Conservation (phyloP, 2,329 filamentous ascomycete genomes). For the Aureobasidium vineae region DNA sequence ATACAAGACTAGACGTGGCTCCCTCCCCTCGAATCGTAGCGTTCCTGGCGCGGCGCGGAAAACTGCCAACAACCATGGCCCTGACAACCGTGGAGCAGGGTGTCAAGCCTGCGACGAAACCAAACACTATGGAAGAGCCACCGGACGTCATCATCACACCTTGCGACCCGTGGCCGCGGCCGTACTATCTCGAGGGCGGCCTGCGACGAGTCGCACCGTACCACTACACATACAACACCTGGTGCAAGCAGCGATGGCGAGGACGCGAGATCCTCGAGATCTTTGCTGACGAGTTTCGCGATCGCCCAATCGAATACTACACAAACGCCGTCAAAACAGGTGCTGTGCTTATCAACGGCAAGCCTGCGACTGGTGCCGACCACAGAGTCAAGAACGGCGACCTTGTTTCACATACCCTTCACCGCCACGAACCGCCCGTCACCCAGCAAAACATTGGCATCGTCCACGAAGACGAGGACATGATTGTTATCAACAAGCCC, state of each 20-base stretch:
- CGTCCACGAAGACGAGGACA: slow-evolving; percentile 86
- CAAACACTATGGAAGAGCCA: slow-evolving; percentile 44
- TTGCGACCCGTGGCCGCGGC: slow-evolving; percentile 61
- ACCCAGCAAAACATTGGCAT: slow-evolving; percentile 75
- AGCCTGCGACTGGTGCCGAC: slow-evolving; percentile 61
- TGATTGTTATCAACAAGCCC: slow-evolving; percentile 97
- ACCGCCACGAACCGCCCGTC: slow-evolving; percentile 93
- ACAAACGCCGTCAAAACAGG: slow-evolving; percentile 76
- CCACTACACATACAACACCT: slow-evolving; percentile 91
- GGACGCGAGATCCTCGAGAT: slow-evolving; percentile 78
- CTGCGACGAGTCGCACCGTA: slow-evolving; percentile 83
- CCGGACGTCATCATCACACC: slow-evolving; percentile 53
- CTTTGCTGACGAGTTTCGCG: slow-evolving; percentile 88
- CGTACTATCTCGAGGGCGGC: slow-evolving; percentile 81
- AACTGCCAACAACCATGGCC: slow-evolving; percentile 46
- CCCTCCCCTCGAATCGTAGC: slow-evolving; percentile 54
- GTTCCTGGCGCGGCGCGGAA: slow-evolving; percentile 52
- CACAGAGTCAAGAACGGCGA: slow-evolving; percentile 84
- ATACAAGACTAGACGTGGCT: slow-evolving; percentile 40
- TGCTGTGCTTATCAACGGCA: slow-evolving; percentile 75
- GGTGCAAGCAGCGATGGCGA: slow-evolving; percentile 91
- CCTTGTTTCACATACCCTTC: slow-evolving; percentile 85
- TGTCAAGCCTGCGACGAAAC: slow-evolving; percentile 26
- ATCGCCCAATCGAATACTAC: slow-evolving; percentile 84
- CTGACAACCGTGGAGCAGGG: slow-evolving; percentile 39